These are phyloP conservation scores for Microdochium trichocladiopsis DNA, from an alignment of 2,329 filamentous ascomycete genomes.

Conservation along the genomic window DNA sequence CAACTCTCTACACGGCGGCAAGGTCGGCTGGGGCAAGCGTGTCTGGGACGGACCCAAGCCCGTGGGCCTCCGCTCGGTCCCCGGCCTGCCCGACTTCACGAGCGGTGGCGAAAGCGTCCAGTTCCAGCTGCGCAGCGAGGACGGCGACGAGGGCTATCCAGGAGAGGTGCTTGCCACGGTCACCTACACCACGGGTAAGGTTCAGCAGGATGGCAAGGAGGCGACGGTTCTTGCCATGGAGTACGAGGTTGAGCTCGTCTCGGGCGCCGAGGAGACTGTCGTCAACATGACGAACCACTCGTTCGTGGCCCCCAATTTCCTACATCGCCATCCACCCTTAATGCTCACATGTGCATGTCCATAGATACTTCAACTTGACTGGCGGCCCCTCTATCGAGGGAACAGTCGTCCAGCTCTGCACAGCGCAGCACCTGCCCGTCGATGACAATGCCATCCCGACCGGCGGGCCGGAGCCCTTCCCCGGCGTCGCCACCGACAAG, in stretches of 20 bases:
- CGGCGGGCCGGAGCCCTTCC: conserved; percentile 55
- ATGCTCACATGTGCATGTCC: neutral
- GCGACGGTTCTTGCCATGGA: conserved; percentile 75
- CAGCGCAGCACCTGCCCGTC: conserved; percentile 62
- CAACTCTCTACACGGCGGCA: conserved; percentile 70
- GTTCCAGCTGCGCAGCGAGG: conserved; percentile 60
- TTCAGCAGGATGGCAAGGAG: conserved; percentile 52
- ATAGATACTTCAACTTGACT: conserved; percentile 59
- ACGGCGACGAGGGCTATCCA: conserved; percentile 87
- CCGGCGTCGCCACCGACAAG: conserved; percentile 56
- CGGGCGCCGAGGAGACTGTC: conserved; percentile 77
- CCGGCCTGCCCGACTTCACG: conserved; percentile 38
- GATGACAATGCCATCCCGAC: conserved; percentile 70
- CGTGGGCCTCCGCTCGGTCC: conserved; percentile 42
- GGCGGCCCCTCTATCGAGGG: conserved; percentile 45
- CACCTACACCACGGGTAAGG: conserved; percentile 70
- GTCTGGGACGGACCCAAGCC: conserved; percentile 66
- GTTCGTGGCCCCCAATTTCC: conserved; percentile 35
- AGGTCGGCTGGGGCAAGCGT: conserved; percentile 73
- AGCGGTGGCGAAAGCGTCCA: conserved; percentile 59
- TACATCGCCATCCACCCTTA: neutral
- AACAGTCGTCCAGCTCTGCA: conserved; percentile 60
- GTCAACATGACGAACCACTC: conserved; percentile 96
- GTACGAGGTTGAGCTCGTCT: conserved; percentile 79
- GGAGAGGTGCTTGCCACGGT: conserved; percentile 74